Base-by-base conservation (phyloP, 352 stramenopile genomes). In the Thalassiosira ordinaria region DNA sequence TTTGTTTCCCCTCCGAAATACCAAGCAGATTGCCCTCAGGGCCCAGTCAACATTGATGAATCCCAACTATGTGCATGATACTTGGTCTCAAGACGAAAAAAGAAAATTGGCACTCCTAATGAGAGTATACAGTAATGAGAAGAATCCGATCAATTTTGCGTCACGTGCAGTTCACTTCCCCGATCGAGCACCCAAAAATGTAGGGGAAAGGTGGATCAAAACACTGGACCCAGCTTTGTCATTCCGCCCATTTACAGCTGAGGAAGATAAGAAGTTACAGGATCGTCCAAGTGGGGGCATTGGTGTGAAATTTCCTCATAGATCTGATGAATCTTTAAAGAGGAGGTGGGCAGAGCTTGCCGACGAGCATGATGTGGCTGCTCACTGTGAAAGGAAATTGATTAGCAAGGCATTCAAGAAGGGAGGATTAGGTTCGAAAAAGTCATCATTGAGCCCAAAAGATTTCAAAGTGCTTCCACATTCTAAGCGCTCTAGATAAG, bases 51-150 rank as follows among this genome's bases (percentile, higher is more conserved):
- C 74, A 53, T 72, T 89, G 39, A 35, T 89, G 9, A 89, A 89
- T 72, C 84, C 84, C 1, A 84, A 83, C 47, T 77, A 79, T 46
- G 35, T 78, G 9, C 61, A 86, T 44, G 72, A 86, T 29, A 18
- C 31, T 35, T 90, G 80, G 79, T 60, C 35, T 61, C 49, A 65
- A 16, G 63, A 86, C 20, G 84, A 90, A 67, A 75, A 90, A 57
- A 63, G 84, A 59, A 78, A 72, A 81, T 35, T 90, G 29, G 66
- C 61, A 13, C 63, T 90, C 20, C 66, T 73, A 11, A 86, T 86
- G 80, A 82, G 81, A 77, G 62, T 80, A 60, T 90, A 88, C 68
- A 63, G 65, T 61, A 44, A 84, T 44, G 53, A 56, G 39, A 5
- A 18, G 20, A 56, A 59, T 24, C 33, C 56, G n/a, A 51, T 71